phyloP scores from a whole-genome alignment of 2,329 filamentous ascomycete genomes.

The Trichoderma harzianum region DNA sequence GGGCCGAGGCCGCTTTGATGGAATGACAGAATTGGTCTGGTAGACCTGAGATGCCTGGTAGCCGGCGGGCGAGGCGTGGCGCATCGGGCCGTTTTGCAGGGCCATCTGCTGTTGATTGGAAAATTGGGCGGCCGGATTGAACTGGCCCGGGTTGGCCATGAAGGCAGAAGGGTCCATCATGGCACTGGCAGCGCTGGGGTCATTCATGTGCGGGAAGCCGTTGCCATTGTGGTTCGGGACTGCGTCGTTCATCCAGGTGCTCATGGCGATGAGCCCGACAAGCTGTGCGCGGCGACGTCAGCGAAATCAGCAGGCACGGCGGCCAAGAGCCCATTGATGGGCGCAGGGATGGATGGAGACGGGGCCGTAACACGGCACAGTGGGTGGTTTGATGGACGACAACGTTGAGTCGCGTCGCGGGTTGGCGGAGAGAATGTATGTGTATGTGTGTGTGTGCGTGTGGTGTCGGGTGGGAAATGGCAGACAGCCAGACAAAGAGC shows the following conservation, averaged over 20 bases:
- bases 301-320: constrained; percentile 40
- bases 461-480: constrained; percentile 33
- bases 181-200: constrained; percentile 52
- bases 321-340: constrained; percentile 40
- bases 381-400: constrained; percentile 36
- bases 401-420: constrained; percentile 41
- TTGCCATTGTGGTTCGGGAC: constrained; percentile 68
- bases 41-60: constrained; percentile 49
- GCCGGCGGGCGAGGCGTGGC: constrained; percentile 74
- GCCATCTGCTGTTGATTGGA: constrained; percentile 53
- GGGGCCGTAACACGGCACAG: constrained; percentile 46
- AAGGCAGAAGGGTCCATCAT: constrained; percentile 67
- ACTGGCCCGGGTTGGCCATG: constrained; percentile 58
- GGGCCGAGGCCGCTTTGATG: constrained; percentile 81
- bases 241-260: constrained; percentile 70
- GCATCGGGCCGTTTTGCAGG: constrained; percentile 80
- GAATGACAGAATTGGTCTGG: constrained; percentile 81
- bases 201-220: constrained; percentile 62
- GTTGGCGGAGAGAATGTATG: constrained; percentile 34
- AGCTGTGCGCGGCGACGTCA: constrained; percentile 44
- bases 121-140: constrained; percentile 56
- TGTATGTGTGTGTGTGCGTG: constrained; percentile 27
- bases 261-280: constrained; percentile 57
- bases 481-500: constrained; percentile 19
- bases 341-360: constrained; percentile 41